Conservation (phyloP, 1,284 basidiomycete genomes). For the Volvariella volvacea region DNA sequence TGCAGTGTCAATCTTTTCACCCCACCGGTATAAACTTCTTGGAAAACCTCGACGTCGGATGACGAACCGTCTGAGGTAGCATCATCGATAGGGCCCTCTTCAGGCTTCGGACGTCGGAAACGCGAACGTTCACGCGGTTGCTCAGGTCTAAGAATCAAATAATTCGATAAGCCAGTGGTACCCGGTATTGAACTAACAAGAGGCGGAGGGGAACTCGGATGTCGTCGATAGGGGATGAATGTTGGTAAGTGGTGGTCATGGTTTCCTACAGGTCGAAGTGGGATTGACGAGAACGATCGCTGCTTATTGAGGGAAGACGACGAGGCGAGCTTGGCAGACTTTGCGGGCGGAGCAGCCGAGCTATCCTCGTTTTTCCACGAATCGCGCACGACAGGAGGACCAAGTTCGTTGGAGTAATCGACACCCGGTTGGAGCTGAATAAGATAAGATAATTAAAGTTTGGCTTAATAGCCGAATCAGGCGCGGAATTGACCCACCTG, state of each 20-base stretch:
- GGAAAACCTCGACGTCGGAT: conserved; percentile 27
- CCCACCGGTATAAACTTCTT: conserved; percentile 25
- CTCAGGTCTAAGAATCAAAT: not conserved
- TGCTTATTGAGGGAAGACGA: not conserved
- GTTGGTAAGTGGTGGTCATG: no score
- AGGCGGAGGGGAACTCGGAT: not conserved
- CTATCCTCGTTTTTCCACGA: conserved; percentile 55
- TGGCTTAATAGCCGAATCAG: not conserved
- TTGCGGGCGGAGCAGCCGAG: conserved; percentile 6
- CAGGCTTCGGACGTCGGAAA: not conserved
- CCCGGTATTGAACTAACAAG: not conserved
- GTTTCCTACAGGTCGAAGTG: not conserved
- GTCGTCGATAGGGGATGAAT: no score
- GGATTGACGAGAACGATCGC: not conserved
- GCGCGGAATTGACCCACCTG: conserved; percentile 37
- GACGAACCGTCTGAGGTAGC: conserved; percentile 16
- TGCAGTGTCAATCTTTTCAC: conserved; percentile 23
- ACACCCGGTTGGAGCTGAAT: conserved; percentile 59
- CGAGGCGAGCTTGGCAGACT: conserved; percentile 6
- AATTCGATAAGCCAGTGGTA: not conserved
- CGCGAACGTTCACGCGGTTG: not conserved
- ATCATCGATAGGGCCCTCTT: conserved; percentile 7
- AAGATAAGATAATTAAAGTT: conserved; percentile 9
- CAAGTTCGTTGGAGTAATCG: conserved; percentile 63
- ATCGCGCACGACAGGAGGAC: conserved; percentile 61